Percentiles rank a stretch among this genome's conserved stretches.
Evolutionary conservation across 495 filamentous ascomycete species (phyloP).

Genomic region (Tetracladium setigerum): DNA sequence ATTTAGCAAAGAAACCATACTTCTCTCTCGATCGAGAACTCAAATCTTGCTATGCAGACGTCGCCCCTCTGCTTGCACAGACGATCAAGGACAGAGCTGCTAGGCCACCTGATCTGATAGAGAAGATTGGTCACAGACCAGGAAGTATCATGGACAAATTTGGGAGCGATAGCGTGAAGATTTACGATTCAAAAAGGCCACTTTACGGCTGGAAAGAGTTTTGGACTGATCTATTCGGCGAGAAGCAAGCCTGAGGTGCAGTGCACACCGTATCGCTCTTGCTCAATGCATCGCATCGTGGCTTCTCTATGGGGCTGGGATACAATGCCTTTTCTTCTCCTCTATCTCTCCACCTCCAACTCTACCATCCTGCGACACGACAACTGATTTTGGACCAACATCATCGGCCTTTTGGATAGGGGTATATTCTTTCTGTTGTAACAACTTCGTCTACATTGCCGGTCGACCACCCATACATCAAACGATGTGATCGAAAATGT

Average conservation of each 20-base stretch:
- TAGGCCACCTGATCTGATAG: slow-evolving; percentile 33
- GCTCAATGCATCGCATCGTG: too few relatives aligned
- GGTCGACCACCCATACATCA: too few relatives aligned
- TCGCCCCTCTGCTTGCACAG: slow-evolving; percentile 65
- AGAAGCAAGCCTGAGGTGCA: slow-evolving; percentile 14
- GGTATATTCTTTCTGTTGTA: too few relatives aligned
- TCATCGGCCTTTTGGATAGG: too few relatives aligned
- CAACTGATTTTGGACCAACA: too few relatives aligned
- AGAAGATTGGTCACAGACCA: slow-evolving; percentile 27
- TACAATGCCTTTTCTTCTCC: too few relatives aligned
- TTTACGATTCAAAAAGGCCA: slow-evolving; percentile 65
- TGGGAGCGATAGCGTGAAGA: slow-evolving; percentile 35
- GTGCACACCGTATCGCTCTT: too few relatives aligned
- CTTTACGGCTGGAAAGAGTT: slow-evolving; percentile 83
- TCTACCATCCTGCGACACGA: too few relatives aligned
- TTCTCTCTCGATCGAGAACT: slow-evolving; percentile 80
- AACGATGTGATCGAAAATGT: too few relatives aligned
- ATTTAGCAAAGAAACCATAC: slow-evolving; percentile 90
- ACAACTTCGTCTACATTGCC: too few relatives aligned
- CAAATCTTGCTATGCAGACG: slow-evolving; percentile 70
- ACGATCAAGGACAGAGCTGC: slow-evolving; percentile 65
- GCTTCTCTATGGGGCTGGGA: too few relatives aligned
- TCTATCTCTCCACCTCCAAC: too few relatives aligned
- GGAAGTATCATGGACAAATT: slow-evolving; percentile 45
- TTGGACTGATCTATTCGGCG: slow-evolving; percentile 73